Conservation (phyloP, 208 protist genomes). For the Leishmania mexicana region DNA sequence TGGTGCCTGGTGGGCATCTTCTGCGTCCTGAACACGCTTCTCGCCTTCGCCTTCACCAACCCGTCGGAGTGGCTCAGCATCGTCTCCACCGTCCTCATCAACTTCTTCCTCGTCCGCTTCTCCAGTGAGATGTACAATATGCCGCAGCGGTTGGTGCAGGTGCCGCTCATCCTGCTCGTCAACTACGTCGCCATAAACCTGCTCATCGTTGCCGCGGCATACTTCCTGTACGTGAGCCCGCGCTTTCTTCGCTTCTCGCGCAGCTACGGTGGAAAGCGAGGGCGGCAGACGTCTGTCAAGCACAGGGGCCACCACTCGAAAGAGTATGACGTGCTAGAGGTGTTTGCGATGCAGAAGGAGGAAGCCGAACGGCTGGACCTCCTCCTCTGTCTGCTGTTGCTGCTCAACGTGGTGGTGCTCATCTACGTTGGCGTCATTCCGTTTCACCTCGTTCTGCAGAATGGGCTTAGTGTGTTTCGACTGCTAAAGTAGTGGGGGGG, state of each 20-base stretch:
- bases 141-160: conserved; percentile 39
- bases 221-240: conserved; percentile 63
- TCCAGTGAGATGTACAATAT: conserved; percentile 58
- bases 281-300: neutral
- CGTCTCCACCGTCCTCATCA: conserved; percentile 43
- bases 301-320: neutral
- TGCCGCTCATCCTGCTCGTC: conserved; percentile 27
- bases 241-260: conserved; percentile 25
- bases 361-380: conserved; percentile 45
- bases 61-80: conserved; percentile 69
- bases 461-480: conserved; percentile 38
- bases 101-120: conserved; percentile 63
- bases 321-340: conserved; percentile 38
- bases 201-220: conserved; percentile 32
- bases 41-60: conserved; percentile 42
- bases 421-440: conserved; percentile 48
- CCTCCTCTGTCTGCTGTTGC: conserved; percentile 36
- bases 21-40: conserved; percentile 51
- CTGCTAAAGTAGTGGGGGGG: conserved; percentile 29
- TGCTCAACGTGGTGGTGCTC: conserved; percentile 44
- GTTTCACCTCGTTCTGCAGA: conserved; percentile 34
- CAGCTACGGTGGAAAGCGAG: neutral
- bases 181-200: conserved; percentile 47
- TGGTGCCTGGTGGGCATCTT: conserved; percentile 71
- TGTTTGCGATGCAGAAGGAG: conserved; percentile 43